phyloP scores from a whole-genome alignment of 192 early-diverging fungal species.

The Cladochytrium replicatum region DNA sequence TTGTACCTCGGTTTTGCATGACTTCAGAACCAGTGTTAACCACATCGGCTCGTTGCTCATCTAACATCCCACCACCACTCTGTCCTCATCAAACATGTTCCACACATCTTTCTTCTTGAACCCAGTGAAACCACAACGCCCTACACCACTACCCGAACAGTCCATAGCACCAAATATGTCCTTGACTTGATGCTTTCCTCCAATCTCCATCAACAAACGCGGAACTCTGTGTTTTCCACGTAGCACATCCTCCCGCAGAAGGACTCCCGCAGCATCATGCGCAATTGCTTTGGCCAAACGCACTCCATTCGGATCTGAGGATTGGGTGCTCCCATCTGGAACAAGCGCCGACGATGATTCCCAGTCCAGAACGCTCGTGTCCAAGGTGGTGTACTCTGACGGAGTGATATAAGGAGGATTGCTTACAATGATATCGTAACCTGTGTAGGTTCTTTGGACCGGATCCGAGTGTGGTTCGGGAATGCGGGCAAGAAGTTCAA shows the following conservation, averaged over 20 bases:
- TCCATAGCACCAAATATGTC: too few species aligned
- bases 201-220: slow-evolving; percentile 74
- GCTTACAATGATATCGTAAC: slow-evolving; percentile 67
- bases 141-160: too few species aligned
- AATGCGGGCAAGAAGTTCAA: background rate
- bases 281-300: slow-evolving; percentile 50
- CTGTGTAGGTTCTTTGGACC: background rate
- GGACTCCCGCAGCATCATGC: slow-evolving; percentile 21
- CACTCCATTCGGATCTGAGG: slow-evolving; percentile 45
- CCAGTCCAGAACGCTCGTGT: slow-evolving; percentile 71
- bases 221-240: slow-evolving; percentile 29
- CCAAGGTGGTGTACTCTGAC: slow-evolving; percentile 54
- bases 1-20: too few species aligned
- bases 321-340: too few species aligned
- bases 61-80: too few species aligned
- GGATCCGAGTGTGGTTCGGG: background rate
- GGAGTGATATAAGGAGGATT: slow-evolving; percentile 87
- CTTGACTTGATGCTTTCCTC: slow-evolving; percentile 70
- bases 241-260: slow-evolving; percentile 11
- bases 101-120: too few species aligned
- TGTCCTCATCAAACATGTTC: too few species aligned
- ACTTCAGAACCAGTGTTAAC: too few species aligned
- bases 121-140: too few species aligned
- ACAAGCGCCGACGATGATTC: slow-evolving; percentile 73
- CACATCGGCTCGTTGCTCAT: too few species aligned